Evolutionary conservation across 176 grass and related monocot species (phyloP), one percentile per base, ranked within the genome.

Genomic region (Musa troglodytarum): DNA sequence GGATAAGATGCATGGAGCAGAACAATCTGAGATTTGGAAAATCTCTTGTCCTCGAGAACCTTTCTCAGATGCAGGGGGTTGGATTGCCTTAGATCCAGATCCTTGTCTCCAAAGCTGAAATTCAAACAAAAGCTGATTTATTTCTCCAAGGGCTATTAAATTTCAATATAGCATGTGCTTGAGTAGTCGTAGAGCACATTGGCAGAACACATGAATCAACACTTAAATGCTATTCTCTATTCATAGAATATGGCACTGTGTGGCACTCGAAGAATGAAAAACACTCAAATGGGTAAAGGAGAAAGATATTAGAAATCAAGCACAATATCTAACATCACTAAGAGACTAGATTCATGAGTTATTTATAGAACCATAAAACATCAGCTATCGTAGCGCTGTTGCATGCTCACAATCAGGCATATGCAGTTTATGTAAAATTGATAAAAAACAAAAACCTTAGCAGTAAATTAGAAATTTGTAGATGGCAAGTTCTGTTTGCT

Each of bases 1-100:
- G 90, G 90, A 91, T 99, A 94, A 29, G 95, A 94, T 79, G 90
- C 90, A 91, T 99, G 95, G 63, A 99, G 82, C 78, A 99, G 95
- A 84, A 99, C 95, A 82, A 99, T 76, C 73, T 85, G 81, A 67
- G 88, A 94, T 71, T 86, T 82, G 15, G 82, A 73, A 61, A 94
- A 99, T 87, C 90, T 91, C 77, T 87, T 66, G 1, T 94, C 90
- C 73, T 94, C 90, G 81, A 99, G 91, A 91, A 99, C 76, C 51
- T 69, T 68, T 49, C 86, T 82, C 17, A 99, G 74, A 86, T 99
- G 86, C 75, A 99, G 87, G 78, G 95, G 95, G 76, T 94, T 99
- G 79, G 80, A 85, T 74, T 89, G 88, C 75, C 86, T 80, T 70
- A 99, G 84, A 88, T 99, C 90, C 23, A 94, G 81, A 61, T 94